phyloP scores from a whole-genome alignment of 2,329 filamentous ascomycete genomes.

The Penicillium sclerotigenum region DNA sequence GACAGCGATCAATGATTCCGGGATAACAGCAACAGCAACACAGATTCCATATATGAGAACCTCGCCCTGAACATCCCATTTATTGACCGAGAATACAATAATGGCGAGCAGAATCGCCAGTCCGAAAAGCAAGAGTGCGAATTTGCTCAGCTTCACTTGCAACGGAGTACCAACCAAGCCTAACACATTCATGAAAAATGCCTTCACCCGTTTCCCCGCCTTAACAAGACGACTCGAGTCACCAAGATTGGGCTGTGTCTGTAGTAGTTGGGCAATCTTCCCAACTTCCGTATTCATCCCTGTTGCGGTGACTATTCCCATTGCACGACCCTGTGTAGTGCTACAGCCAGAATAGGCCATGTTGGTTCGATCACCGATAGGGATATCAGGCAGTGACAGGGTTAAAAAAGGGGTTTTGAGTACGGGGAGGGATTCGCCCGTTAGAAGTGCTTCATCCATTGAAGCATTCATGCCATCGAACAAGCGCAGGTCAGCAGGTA shows the following conservation, averaged over 20 bases:
- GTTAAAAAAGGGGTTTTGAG: constrained; percentile 47
- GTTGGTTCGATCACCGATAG: constrained; percentile 57
- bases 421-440: constrained; percentile 61
- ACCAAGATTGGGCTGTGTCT: constrained; percentile 44
- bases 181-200: constrained; percentile 49
- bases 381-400: constrained; percentile 24
- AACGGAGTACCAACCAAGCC: constrained; percentile 69
- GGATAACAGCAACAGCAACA: constrained; percentile 60
- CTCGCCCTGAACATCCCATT: constrained; percentile 55
- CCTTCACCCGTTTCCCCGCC: constrained; percentile 42
- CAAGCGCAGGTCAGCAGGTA: constrained; percentile 57
- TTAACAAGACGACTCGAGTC: constrained; percentile 23
- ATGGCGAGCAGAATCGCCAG: constrained; percentile 63
- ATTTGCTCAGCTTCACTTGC: constrained; percentile 79
- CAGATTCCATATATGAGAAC: constrained; percentile 59
- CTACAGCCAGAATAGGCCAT: constrained; percentile 61
- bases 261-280: constrained; percentile 57
- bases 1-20: constrained; percentile 61
- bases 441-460: constrained; percentile 65
- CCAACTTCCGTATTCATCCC: constrained; percentile 63
- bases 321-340: constrained; percentile 58
- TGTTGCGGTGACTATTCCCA: constrained; percentile 57
- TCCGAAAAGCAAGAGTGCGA: constrained; percentile 75
- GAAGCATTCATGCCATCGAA: constrained; percentile 66
- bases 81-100: constrained; percentile 60